phyloP scores from a whole-genome alignment of 176 grass and related monocot genomes.

The Carex littledalei region DNA sequence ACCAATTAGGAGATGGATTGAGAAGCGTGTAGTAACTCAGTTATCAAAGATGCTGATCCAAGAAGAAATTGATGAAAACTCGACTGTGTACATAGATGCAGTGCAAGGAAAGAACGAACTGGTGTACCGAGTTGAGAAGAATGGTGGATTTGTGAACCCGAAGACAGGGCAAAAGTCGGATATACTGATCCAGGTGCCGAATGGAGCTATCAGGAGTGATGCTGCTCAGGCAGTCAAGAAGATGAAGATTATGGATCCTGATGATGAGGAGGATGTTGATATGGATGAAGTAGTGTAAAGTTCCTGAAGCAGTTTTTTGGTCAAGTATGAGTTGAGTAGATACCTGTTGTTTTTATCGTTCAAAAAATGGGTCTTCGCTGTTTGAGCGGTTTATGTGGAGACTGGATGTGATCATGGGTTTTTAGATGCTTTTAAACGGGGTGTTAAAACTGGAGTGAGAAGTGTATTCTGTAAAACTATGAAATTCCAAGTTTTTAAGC shows the following conservation, averaged over 20 bases:
- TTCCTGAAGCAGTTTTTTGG: background rate
- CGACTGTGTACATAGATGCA: slow-evolving; percentile 61
- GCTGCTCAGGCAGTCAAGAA: slow-evolving; percentile 47
- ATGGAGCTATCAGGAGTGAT: slow-evolving; percentile 10
- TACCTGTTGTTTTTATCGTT: background rate
- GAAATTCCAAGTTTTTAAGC: background rate
- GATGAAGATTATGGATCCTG: slow-evolving; percentile 38
- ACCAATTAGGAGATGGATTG: slow-evolving; percentile 81
- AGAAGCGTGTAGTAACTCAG: slow-evolving; percentile 76
- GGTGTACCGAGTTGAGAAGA: slow-evolving; percentile 48
- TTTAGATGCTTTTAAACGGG: background rate
- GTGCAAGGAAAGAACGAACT: slow-evolving; percentile 43
- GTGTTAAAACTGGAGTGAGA: background rate
- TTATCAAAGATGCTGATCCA: slow-evolving; percentile 85
- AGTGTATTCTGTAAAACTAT: background rate
- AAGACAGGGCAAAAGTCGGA: slow-evolving; percentile 61
- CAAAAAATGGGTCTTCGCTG: background rate
- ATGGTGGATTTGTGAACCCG: slow-evolving; percentile 62
- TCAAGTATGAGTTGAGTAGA: background rate
- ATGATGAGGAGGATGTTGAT: slow-evolving; percentile 43
- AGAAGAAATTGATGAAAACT: slow-evolving; percentile 85
- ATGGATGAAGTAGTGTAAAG: slow-evolving; percentile 39
- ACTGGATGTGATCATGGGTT: background rate
- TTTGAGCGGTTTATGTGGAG: background rate
- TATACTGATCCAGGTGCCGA: slow-evolving; percentile 70